These are phyloP conservation scores for Vitis cinerea DNA, from an alignment of 164 flowering plant genomes.

Conservation along the genomic window DNA sequence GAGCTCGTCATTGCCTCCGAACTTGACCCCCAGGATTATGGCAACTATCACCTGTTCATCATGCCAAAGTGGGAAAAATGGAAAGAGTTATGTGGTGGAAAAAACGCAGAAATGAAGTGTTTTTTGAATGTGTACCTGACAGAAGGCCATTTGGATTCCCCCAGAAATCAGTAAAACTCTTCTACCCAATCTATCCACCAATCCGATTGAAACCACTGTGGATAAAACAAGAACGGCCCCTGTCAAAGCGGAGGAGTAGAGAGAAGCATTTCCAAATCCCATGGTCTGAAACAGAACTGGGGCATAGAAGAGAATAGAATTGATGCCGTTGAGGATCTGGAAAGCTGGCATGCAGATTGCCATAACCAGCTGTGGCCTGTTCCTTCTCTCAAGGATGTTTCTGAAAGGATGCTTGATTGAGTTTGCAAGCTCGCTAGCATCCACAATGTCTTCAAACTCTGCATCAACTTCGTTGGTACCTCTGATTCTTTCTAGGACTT, in stretches of 20 bases:
- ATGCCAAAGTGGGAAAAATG: neutral
- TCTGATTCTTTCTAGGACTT: conserved; percentile 63
- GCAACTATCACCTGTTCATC: conserved; percentile 62
- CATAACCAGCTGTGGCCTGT: conserved; percentile 84
- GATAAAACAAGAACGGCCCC: conserved; percentile 86
- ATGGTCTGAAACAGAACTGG: conserved; percentile 84
- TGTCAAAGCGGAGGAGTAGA: conserved; percentile 80
- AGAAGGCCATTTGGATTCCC: conserved; percentile 76
- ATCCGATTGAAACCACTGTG: conserved; percentile 73
- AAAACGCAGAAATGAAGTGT: neutral
- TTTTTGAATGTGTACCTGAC: conserved; percentile 55
- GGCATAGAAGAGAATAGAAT: conserved; percentile 86
- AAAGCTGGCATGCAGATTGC: conserved; percentile 85
- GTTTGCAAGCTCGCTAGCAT: conserved; percentile 90
- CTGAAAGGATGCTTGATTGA: conserved; percentile 77
- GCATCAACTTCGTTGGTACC: conserved; percentile 73
- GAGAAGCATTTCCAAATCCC: conserved; percentile 80
- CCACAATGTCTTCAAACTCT: conserved; percentile 77
- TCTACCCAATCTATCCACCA: conserved; percentile 77
- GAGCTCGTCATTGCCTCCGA: conserved; percentile 45
- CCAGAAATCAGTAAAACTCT: conserved; percentile 73
- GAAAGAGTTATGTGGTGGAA: neutral
- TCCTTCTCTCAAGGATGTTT: conserved; percentile 68
- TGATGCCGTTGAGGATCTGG: conserved; percentile 87
- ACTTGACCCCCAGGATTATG: conserved; percentile 70